Evolutionary conservation across 169 alveolate species (phyloP).

Genomic region (Eimeria acervulina): DNA sequence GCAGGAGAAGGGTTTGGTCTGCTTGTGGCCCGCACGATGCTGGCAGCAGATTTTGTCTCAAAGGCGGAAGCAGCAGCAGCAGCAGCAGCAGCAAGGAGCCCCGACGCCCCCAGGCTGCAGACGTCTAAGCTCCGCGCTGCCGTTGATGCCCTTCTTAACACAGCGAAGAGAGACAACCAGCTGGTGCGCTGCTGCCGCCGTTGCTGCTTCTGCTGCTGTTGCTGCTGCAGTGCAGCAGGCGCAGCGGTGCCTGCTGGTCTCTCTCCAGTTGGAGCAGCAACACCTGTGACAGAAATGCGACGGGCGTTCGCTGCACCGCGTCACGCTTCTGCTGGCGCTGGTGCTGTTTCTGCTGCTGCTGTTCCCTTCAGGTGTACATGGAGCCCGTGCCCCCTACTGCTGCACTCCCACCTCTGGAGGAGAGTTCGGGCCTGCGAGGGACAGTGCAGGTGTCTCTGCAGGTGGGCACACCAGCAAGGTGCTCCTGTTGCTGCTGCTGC

Average conservation of each 20-base stretch:
- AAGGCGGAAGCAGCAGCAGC: constrained; percentile 55
- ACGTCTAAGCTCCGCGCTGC: constrained; percentile 59
- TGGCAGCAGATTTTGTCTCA: constrained; percentile 24
- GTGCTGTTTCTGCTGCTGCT: constrained; percentile 1
- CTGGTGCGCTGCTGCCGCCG: constrained; percentile 26
- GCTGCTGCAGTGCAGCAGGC: background rate
- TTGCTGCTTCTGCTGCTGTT: background rate
- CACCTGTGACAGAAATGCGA: background rate
- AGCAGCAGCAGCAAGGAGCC: constrained; percentile 43
- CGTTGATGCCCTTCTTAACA: constrained; percentile 15
- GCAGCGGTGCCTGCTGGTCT: background rate
- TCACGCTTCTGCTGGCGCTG: background rate
- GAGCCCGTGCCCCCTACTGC: constrained; percentile 34
- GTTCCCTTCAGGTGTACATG: constrained; percentile 42
- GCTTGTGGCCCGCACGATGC: constrained; percentile 45
- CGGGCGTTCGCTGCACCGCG: background rate
- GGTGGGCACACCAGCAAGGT: constrained; percentile 25
- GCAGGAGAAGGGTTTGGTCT: constrained; percentile 56
- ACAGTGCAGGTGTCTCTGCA: constrained; percentile 41
- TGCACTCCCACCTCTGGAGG: constrained; percentile 33
- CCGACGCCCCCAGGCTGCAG: constrained; percentile 50
- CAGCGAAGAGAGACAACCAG: constrained; percentile 59
- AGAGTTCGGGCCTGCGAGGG: constrained; percentile 58
- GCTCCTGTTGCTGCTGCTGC: constrained; percentile 11
- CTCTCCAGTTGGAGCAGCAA: background rate